These are phyloP conservation scores for Mortierella claussenii DNA, from an alignment of 192 early-diverging fungal genomes.

Conservation along the genomic window DNA sequence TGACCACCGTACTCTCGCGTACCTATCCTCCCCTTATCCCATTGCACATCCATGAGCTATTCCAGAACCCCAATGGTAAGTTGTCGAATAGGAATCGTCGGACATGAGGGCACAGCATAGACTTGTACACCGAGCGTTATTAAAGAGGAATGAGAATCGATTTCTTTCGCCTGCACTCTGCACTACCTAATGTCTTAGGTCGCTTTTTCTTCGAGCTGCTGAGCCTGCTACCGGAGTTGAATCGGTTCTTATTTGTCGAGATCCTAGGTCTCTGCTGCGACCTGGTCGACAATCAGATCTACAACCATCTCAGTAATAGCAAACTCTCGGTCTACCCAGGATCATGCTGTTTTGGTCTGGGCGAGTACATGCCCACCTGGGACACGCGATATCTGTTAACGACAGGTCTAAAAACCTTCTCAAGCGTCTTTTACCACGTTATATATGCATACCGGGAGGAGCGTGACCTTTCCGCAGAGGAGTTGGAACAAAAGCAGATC, in stretches of 20 bases:
- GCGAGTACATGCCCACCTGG: slow-evolving; percentile 49
- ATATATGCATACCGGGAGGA: slow-evolving; percentile 44
- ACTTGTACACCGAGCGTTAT: no score
- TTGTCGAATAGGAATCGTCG: no score
- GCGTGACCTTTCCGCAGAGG: slow-evolving; percentile 27
- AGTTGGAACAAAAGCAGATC: slow-evolving; percentile 29
- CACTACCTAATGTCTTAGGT: no score
- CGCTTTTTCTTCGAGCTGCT: slow-evolving; percentile 43
- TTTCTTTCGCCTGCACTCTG: no score
- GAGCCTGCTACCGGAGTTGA: slow-evolving; percentile 31
- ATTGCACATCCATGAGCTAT: slow-evolving; percentile 14
- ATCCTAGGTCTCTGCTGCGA: slow-evolving; percentile 45
- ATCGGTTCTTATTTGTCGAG: slow-evolving; percentile 51
- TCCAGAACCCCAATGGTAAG: slow-evolving; percentile 51
- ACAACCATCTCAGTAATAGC: slow-evolving; percentile 25
- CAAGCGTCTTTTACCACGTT: slow-evolving; percentile 30
- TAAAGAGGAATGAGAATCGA: no score
- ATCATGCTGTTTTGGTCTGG: slow-evolving; percentile 46
- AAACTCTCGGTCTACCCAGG: slow-evolving; percentile 46
- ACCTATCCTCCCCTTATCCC: slow-evolving; percentile 46
- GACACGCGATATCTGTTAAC: slow-evolving; percentile 42
- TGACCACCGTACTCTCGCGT: slow-evolving; percentile 35
- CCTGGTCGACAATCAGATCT: slow-evolving; percentile 24
- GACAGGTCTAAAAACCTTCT: slow-evolving; percentile 18
- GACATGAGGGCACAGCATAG: no score